Evolutionary conservation across 2,329 filamentous ascomycete species (phyloP), one percentile per base, ranked within the genome.

Genomic region (Nemania sp.): DNA sequence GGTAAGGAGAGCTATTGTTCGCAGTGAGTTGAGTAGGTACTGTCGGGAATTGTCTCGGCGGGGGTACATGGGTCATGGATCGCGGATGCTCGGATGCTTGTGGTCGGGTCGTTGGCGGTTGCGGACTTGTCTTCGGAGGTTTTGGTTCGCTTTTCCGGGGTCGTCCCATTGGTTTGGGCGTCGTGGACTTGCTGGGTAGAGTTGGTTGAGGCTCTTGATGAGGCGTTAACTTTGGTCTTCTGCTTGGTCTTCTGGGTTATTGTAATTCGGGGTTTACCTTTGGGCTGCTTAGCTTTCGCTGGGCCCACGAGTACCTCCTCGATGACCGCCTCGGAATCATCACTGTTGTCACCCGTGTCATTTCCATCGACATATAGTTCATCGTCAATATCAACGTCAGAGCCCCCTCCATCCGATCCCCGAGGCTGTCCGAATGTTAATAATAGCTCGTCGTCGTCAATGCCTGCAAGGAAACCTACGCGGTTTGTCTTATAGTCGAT

Each of bases 401-500:
- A 72, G 13, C 61, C 68, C 25, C 53, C 66, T 37, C 68, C 70
- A 13, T 69, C 70, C 13, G 59, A 59, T 15, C 50, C 68, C 17
- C 58, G 65, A 20, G 49, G 62, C 69, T 74, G 70, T 32, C 50
- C 34, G 48, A 53, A 20, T 62, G 59, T 68, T 62, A 68, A 54
- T 54, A 66, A 34, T 34, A 57, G 25, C 4, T 39, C 35, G 35
- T 11, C 3, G 35, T 70, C 66, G 58, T 72, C 67, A 65, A 68
- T 61, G 29, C 60, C 68, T 48, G 68, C 64, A 43, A 73, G 69
- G 52, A 60, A 69, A 71, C 71, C 52, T 70, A 72, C 71, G 55
- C 76, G 76, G 42, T 69, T 69, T 13, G 73, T 68, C 18, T 75
- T 74, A 64, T 85, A 85, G 66, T 83, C 78, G 43, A 86, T 75